These are phyloP conservation scores for Monilinia polystroma DNA, from an alignment of 2,329 filamentous ascomycete genomes.

Conservation along the genomic window DNA sequence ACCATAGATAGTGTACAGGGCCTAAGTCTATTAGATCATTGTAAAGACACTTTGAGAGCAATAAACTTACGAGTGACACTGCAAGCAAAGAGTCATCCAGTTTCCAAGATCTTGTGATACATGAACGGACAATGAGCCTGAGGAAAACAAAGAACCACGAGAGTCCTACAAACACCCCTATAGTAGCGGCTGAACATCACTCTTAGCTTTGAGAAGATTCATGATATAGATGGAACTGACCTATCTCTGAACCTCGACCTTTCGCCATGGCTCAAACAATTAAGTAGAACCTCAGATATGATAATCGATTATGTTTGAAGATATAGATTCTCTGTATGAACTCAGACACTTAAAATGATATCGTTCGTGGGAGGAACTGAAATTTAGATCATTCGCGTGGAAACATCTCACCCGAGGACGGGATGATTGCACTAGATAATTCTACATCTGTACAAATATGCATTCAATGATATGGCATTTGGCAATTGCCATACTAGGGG, in stretches of 20 bases:
- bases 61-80: slow-evolving; percentile 29
- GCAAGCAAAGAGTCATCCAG: slow-evolving; percentile 33
- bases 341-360: neutral
- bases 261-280: neutral
- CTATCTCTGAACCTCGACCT: slow-evolving; percentile 12
- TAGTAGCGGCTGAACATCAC: slow-evolving; percentile 26
- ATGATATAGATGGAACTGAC: neutral
- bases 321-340: neutral
- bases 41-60: slow-evolving; percentile 1
- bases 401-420: neutral
- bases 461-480: neutral
- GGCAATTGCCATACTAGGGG: neutral
- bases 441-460: neutral
- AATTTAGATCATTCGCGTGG: neutral
- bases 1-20: slow-evolving; percentile 30
- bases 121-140: slow-evolving; percentile 32
- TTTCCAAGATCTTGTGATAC: slow-evolving; percentile 33
- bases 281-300: neutral
- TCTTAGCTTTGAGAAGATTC: slow-evolving; percentile 15
- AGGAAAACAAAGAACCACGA: slow-evolving; percentile 33
- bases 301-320: neutral
- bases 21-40: slow-evolving; percentile 22
- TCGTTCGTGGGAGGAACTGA: neutral
- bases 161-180: slow-evolving; percentile 30
- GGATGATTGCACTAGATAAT: neutral